Evolutionary conservation across 371 early-diverging fungal species (phyloP).

Genomic region (Nematocida major): DNA sequence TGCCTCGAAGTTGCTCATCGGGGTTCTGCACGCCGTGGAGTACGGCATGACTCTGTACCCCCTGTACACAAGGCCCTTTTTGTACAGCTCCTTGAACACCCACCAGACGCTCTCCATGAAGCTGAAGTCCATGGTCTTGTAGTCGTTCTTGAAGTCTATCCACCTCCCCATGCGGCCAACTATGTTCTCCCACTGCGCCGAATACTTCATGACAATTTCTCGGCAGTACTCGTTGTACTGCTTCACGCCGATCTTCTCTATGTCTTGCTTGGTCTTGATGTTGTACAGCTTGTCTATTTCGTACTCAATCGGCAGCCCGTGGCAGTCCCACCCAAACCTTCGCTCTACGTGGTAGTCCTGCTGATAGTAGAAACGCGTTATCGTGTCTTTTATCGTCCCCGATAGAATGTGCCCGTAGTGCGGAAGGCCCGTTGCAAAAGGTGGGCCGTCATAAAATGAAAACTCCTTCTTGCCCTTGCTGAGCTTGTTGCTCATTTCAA

Average conservation of each 20-base stretch:
- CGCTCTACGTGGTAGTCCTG: conserved; percentile 95
- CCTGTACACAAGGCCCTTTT: conserved; percentile 89
- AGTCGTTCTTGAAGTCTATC: conserved; percentile 98
- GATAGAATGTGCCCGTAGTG: conserved; percentile 99
- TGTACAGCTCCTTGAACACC: conserved; percentile 91
- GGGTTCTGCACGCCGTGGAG: conserved; percentile 88
- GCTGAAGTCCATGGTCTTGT: conserved; percentile 84
- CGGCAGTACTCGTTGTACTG: conserved; percentile 97
- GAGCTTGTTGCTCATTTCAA: conserved; percentile 81
- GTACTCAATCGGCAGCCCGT: conserved; percentile 97
- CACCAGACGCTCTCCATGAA: conserved; percentile 99
- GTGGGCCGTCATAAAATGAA: conserved; percentile 87
- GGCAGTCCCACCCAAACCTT: conserved; percentile 99
- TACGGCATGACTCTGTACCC: conserved; percentile 97
- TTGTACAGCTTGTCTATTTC: conserved; percentile 94
- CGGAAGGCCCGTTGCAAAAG: conserved; percentile 99
- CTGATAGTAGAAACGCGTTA: conserved; percentile 89
- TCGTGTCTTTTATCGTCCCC: conserved; percentile 98
- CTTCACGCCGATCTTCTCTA: conserved; percentile 88
- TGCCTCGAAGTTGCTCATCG: conserved; percentile 97
- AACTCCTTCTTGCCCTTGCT: conserved; percentile 66
- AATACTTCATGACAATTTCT: conserved; percentile 91
- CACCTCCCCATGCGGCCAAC: conserved; percentile 96
- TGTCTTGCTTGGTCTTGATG: conserved; percentile 75
- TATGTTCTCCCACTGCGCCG: conserved; percentile 86